phyloP scores from a whole-genome alignment of 2,329 filamentous ascomycete genomes.

The Alternaria brassicicola region DNA sequence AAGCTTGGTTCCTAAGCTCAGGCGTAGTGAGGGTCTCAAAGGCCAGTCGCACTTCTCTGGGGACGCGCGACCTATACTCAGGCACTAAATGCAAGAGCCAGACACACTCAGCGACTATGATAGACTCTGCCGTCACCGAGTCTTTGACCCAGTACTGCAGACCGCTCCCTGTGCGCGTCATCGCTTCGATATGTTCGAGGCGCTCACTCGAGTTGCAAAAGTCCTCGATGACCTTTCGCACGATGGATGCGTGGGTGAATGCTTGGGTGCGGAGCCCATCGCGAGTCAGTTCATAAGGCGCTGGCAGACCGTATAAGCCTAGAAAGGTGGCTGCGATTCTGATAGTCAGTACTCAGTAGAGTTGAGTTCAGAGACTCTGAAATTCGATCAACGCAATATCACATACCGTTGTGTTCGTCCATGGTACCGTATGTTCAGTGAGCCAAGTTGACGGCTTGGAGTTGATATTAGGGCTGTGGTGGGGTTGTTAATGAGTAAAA shows the following conservation, averaged over 20 bases:
- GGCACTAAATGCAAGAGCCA: background rate
- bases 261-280: background rate
- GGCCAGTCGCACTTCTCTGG: background rate
- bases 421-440: background rate
- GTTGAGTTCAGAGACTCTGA: background rate
- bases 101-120: background rate
- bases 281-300: background rate
- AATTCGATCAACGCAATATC: background rate
- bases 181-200: background rate
- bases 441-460: background rate
- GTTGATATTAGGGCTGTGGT: background rate
- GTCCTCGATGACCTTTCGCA: background rate
- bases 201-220: background rate
- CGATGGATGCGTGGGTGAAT: background rate
- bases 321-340: too few relatives aligned
- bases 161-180: background rate
- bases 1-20: background rate
- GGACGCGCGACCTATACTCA: background rate
- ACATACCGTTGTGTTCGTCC: background rate
- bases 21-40: background rate
- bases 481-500: background rate
- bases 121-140: background rate
- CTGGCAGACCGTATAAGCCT: background rate
- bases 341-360: background rate
- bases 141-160: background rate